A percentile compares a stretch with the other conserved stretches of the same genome.
Conservation (phyloP, 2,329 filamentous ascomycete genomes). For the Cladophialophora carrionii region DNA sequence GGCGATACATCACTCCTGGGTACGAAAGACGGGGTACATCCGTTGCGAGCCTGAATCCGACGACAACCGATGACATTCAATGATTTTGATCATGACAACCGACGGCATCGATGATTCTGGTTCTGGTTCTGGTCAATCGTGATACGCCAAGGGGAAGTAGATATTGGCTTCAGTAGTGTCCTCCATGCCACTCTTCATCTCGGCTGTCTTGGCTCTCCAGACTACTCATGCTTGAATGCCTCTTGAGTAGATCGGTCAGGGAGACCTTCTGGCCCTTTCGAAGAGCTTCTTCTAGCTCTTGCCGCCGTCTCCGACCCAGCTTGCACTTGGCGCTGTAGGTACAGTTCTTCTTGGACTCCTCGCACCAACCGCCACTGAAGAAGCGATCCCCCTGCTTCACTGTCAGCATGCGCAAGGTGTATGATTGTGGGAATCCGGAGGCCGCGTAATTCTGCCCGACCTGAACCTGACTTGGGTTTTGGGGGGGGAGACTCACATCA, state of each 20-base stretch:
- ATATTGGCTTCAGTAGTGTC: slow-evolving; percentile 21
- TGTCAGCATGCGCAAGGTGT: neutral
- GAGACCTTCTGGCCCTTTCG: slow-evolving; percentile 40
- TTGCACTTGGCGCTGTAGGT: slow-evolving; percentile 51
- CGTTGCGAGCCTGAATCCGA: neutral
- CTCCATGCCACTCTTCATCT: slow-evolving; percentile 34
- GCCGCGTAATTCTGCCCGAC: neutral
- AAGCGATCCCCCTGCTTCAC: slow-evolving; percentile 47
- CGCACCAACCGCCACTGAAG: slow-evolving; percentile 38
- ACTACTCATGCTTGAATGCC: slow-evolving; percentile 27
- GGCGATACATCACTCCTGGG: neutral
- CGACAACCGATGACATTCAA: neutral
- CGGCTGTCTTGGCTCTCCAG: slow-evolving; percentile 21
- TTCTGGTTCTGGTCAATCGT: too few relatives aligned
- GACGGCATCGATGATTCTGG: too few relatives aligned
- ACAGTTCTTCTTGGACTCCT: slow-evolving; percentile 45
- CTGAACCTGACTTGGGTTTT: neutral
- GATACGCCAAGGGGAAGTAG: neutral
- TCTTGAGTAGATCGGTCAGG: slow-evolving; percentile 31
- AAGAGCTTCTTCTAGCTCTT: slow-evolving; percentile 43
- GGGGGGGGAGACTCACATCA: slow-evolving; percentile 25
- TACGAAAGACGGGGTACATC: neutral
- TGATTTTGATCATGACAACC: too few relatives aligned
- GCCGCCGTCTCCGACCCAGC: slow-evolving; percentile 40
- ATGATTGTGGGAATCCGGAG: too few relatives aligned